These are phyloP conservation scores for Colletotrichum brevisporum DNA, from an alignment of 2,329 filamentous ascomycete genomes.

Conservation along the genomic window DNA sequence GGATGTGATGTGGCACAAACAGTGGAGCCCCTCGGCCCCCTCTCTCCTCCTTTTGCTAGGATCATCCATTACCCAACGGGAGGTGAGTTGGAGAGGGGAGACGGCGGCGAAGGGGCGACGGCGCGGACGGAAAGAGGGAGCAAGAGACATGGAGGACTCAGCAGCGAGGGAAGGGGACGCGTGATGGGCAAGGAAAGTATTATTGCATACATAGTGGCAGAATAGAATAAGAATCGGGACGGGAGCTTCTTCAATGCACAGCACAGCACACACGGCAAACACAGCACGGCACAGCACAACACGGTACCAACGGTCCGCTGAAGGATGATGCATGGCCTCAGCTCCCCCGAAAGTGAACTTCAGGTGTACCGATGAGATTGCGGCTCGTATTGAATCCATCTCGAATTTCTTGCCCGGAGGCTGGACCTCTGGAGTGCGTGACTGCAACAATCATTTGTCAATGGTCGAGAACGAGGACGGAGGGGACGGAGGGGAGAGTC, in stretches of 20 bases:
- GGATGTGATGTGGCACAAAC: slow-evolving; percentile 36
- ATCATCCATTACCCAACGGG: slow-evolving; percentile 3
- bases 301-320: no score
- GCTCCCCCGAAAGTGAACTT: no score
- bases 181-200: no score
- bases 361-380: slow-evolving; percentile 15
- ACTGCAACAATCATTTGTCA: background rate
- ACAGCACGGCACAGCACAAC: no score
- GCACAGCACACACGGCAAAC: no score
- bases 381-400: slow-evolving; percentile 27
- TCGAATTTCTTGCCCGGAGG: slow-evolving; percentile 22
- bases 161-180: background rate
- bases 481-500: no score
- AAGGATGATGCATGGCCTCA: no score
- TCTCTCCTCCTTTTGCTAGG: slow-evolving; percentile 7
- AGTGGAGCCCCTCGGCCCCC: slow-evolving; percentile 17
- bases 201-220: no score
- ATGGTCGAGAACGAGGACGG: background rate
- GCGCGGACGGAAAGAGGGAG: background rate
- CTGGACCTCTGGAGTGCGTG: background rate
- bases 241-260: no score
- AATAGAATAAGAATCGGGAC: no score
- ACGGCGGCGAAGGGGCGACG: background rate
- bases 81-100: slow-evolving; percentile 7
- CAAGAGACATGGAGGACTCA: background rate